Evolutionary conservation across 177 flowering plant species (phyloP), one percentile per base, ranked within the genome.

Genomic region (Vitis hybrid): DNA sequence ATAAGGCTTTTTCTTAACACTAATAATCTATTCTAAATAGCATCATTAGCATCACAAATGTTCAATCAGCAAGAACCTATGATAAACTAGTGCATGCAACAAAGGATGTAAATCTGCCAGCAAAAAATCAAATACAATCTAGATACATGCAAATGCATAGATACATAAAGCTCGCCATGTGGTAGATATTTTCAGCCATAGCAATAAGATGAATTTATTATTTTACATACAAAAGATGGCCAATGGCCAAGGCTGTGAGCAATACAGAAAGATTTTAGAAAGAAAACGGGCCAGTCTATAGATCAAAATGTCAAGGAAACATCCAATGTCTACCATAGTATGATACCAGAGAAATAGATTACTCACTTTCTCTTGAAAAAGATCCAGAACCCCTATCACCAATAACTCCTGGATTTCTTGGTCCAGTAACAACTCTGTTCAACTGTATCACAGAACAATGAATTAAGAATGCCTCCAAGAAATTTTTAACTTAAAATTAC

Each of bases 311-410:
- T 48, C n/a, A 11, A 52, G 2, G 13, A 24, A 27, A 52, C 3
- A 19, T 35, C n/a, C 58, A 68, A 64, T 6, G 46, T 18, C 59
- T 21, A n/a, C 16, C n/a, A 27, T 46, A 56, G 14, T 9, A 59
- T 35, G 67, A 74, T 4, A 63, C 40, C 9, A 51, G 3, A 64
- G 30, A n/a, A 24, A 76, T 21, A 59, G 11, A 15, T 40, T 63
- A 85, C 91, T 86, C 69, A 87, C 91, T 86, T 77, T 86, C 89
- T 64, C 88, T 75, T 18, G 88, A 83, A 72, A 81, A 78, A 15
- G 87, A 87, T 76, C 77, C 77, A 65, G 77, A 74, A 50, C 82
- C 82, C 64, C 83, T 70, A 60, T 86, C 89, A 66, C 88, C 84
- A 83, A 86, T 81, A 67, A 77, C 72, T 72, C 84, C 84, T 27